Evolutionary conservation across 2,329 filamentous ascomycete species (phyloP).

Genomic region (Neofusicoccum kwambonambiense): DNA sequence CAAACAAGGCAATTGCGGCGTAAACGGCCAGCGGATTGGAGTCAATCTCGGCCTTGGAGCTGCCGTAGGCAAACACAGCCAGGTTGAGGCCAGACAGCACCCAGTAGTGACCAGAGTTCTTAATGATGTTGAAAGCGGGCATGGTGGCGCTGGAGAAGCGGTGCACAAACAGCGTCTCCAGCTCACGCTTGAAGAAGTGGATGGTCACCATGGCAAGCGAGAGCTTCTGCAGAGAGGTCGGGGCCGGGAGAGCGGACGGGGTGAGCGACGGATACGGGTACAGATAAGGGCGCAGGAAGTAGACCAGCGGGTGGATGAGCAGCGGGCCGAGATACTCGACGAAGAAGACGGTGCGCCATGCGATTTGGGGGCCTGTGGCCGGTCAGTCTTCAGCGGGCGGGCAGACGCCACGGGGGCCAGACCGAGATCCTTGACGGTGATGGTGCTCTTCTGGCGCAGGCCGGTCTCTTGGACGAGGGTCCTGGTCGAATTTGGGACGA

Average conservation of each 20-base stretch:
- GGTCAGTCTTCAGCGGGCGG: background rate
- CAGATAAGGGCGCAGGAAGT: conserved; percentile 60
- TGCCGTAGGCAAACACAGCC: conserved; percentile 79
- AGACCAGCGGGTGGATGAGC: conserved; percentile 77
- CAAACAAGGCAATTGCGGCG: conserved; percentile 68
- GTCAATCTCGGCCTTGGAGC: conserved; percentile 60
- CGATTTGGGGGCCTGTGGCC: conserved; percentile 73
- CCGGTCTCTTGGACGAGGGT: conserved; percentile 56
- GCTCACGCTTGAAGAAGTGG: conserved; percentile 93
- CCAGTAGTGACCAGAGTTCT: conserved; percentile 97
- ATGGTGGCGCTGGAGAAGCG: conserved; percentile 94
- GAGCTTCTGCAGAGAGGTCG: conserved; percentile 69
- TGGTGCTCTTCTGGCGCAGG: conserved; percentile 57
- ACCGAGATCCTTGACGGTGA: conserved; percentile 95
- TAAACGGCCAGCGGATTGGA: conserved; percentile 56
- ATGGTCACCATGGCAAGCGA: conserved; percentile 70
- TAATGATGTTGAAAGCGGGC: conserved; percentile 87
- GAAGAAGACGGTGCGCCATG: conserved; percentile 90
- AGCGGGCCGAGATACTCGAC: conserved; percentile 94
- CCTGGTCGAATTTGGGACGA: conserved; percentile 55
- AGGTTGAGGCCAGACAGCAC: conserved; percentile 74
- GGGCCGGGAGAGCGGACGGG: conserved; percentile 26
- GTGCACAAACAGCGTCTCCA: conserved; percentile 92
- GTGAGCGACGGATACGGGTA: conserved; percentile 27
- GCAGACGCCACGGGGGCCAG: conserved; percentile 25